phyloP scores from a whole-genome alignment of 2,329 filamentous ascomycete genomes.

The Raffaelea deltoideospora region DNA sequence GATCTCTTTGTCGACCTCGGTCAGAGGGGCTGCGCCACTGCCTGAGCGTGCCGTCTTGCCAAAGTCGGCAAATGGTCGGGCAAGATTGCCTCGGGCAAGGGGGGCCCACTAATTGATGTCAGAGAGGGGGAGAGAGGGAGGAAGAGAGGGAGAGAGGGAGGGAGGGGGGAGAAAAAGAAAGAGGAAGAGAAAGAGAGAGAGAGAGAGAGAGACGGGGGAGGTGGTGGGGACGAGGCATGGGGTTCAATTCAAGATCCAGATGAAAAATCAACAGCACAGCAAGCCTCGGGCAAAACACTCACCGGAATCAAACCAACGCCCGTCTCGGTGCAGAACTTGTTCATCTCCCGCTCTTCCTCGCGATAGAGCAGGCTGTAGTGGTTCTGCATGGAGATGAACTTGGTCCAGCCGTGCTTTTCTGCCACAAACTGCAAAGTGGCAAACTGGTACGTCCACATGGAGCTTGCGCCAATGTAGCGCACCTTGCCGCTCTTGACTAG shows the following conservation, averaged over 20 bases:
- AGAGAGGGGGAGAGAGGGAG: too few relatives aligned
- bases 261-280: too few relatives aligned
- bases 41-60: conserved; percentile 7
- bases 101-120: too few relatives aligned
- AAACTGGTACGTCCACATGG: conserved; percentile 29
- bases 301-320: conserved; percentile 22
- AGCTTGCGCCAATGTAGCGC: conserved; percentile 27
- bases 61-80: conserved; percentile 12
- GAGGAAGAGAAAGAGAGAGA: too few relatives aligned
- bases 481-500: conserved; percentile 37
- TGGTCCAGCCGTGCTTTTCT: conserved; percentile 35
- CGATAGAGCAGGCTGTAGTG: conserved; percentile 36
- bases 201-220: too few relatives aligned
- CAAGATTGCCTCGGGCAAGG: conserved; percentile 16
- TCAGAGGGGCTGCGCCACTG: conserved; percentile 10
- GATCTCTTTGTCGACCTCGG: conserved; percentile 12
- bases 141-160: too few relatives aligned
- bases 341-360: conserved; percentile 35
- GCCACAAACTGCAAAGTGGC: conserved; percentile 31
- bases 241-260: too few relatives aligned
- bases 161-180: too few relatives aligned
- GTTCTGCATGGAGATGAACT: conserved; percentile 41
- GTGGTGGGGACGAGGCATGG: too few relatives aligned
- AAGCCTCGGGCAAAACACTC: too few relatives aligned
- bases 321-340: conserved; percentile 16